Evolutionary conservation across 306 rosid species (phyloP).

Genomic region (Rosa chinensis): DNA sequence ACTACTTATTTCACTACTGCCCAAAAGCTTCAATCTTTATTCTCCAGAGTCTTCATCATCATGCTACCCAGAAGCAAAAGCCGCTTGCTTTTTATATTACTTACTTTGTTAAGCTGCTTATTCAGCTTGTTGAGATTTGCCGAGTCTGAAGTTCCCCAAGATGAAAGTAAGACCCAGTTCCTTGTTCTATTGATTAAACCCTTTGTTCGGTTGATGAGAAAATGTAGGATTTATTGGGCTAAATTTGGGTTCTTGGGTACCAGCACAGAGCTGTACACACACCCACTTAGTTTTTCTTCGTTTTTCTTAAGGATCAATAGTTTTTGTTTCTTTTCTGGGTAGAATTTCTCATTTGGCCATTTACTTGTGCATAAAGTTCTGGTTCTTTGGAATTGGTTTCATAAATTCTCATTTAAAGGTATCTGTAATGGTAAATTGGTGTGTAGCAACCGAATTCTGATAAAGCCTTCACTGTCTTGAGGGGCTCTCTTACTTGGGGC

Average conservation of each 20-base stretch:
- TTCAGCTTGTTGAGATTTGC: conserved; percentile 46
- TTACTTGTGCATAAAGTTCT: background rate
- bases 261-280: background rate
- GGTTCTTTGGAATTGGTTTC: background rate
- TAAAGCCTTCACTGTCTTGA: background rate
- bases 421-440: background rate
- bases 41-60: conserved; percentile 12
- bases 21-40: conserved; percentile 4
- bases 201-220: background rate
- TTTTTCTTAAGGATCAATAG: background rate
- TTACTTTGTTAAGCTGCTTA: conserved; percentile 33
- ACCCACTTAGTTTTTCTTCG: background rate
- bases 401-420: background rate
- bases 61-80: conserved; percentile 38
- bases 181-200: background rate
- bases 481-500: background rate
- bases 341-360: background rate
- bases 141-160: conserved; percentile 51
- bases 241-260: conserved; percentile 20
- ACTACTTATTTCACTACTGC: background rate
- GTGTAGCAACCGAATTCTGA: background rate
- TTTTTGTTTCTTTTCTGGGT: background rate
- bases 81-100: conserved; percentile 22
- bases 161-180: conserved; percentile 45
- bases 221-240: conserved; percentile 7